phyloP scores from a whole-genome alignment of 306 rosid genomes.

The Quercus parvula region DNA sequence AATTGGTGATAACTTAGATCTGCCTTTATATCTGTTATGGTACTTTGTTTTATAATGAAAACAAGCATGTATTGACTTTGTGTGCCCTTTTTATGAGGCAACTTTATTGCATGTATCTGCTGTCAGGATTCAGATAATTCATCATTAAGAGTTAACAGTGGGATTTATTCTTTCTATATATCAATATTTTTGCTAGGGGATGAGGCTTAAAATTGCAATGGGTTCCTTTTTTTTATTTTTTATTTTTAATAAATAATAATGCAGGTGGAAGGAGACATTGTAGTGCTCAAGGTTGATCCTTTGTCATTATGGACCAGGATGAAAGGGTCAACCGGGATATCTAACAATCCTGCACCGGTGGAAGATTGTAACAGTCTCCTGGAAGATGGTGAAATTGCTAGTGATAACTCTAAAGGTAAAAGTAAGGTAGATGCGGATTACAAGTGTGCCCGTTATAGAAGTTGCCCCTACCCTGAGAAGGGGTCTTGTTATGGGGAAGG shows the following conservation, averaged over 20 bases:
- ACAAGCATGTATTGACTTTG: not conserved
- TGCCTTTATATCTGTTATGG: not conserved
- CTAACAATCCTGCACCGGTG: slow-evolving; percentile 31
- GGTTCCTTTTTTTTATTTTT: not conserved
- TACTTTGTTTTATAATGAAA: not conserved
- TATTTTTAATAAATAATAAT: not conserved
- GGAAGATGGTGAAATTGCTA: slow-evolving; percentile 37
- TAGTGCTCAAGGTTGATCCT: slow-evolving; percentile 70
- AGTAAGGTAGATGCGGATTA: slow-evolving; percentile 32
- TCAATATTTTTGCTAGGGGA: slow-evolving; percentile 9
- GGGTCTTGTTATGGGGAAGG: slow-evolving; percentile 15
- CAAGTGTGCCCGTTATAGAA: slow-evolving; percentile 30
- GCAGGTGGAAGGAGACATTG: slow-evolving; percentile 88
- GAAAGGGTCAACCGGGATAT: slow-evolving; percentile 56
- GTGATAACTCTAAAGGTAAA: slow-evolving; percentile 44
- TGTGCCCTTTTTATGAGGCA: not conserved
- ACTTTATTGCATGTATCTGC: not conserved
- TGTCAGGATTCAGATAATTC: not conserved
- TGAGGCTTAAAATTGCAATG: slow-evolving; percentile 27
- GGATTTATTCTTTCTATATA: not conserved
- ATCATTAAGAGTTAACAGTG: slow-evolving; percentile 1
- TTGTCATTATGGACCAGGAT: slow-evolving; percentile 66
- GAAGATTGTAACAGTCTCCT: slow-evolving; percentile 36
- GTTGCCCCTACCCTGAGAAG: slow-evolving; percentile 29
- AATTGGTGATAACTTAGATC: not conserved